Evolutionary conservation across 345 rosid genomes (phyloP).

Genomic region (Hibiscus syriacus): DNA sequence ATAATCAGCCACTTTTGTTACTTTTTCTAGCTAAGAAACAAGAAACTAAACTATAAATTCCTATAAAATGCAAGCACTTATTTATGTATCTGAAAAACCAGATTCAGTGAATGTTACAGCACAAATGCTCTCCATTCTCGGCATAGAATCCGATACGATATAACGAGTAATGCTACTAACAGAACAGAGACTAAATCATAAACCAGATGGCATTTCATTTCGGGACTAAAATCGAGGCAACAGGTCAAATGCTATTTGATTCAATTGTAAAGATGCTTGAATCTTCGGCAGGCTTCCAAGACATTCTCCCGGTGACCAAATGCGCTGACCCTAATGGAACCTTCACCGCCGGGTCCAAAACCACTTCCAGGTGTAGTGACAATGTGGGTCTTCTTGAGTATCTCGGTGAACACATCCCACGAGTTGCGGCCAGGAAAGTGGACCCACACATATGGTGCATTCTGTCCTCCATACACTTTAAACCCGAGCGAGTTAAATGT

Average conservation of each 20-base stretch:
- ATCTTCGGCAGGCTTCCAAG: slow-evolving; percentile 83
- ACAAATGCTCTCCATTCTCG: neutral
- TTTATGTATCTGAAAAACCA: no score
- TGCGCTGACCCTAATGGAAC: slow-evolving; percentile 82
- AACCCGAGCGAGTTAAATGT: slow-evolving; percentile 79
- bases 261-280: slow-evolving; percentile 75
- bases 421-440: slow-evolving; percentile 91
- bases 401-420: slow-evolving; percentile 91
- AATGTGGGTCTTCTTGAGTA: slow-evolving; percentile 82
- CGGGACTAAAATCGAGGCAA: neutral
- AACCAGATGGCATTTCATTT: neutral
- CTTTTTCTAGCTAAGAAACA: neutral
- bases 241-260: neutral
- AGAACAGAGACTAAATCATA: neutral
- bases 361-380: slow-evolving; percentile 94
- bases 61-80: no score
- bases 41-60: no score
- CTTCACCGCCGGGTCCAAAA: slow-evolving; percentile 96
- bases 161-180: neutral
- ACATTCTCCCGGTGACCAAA: slow-evolving; percentile 80
- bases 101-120: neutral
- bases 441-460: slow-evolving; percentile 93
- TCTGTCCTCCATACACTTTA: slow-evolving; percentile 74
- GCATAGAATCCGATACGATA: neutral
- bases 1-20: neutral